Evolutionary conservation across 1,139 yeast genomes (phyloP).

Genomic region (Taphrina wiesneri): DNA sequence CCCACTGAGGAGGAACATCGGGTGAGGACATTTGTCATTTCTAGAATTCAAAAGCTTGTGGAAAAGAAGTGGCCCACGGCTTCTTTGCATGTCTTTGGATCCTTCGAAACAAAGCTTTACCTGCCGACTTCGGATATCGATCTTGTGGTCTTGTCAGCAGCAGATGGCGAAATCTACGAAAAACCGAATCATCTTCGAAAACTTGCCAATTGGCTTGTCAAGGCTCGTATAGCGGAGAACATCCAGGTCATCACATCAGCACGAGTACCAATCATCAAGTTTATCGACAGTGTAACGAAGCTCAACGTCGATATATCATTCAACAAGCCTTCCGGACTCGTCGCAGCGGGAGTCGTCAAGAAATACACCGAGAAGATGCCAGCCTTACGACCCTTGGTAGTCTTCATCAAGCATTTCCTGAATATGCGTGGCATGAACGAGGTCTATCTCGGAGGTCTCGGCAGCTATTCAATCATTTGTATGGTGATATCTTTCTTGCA

Average conservation of each 20-base stretch:
- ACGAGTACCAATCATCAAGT: slow-evolving; percentile 92
- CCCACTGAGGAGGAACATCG: slow-evolving; percentile 77
- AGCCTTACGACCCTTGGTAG: slow-evolving; percentile 79
- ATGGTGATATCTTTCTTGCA: slow-evolving; percentile 77
- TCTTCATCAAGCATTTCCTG: slow-evolving; percentile 83
- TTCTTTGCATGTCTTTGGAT: slow-evolving; percentile 85
- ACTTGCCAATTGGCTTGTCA: slow-evolving; percentile 68
- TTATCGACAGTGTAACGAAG: slow-evolving; percentile 69
- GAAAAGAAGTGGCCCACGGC: slow-evolving; percentile 74
- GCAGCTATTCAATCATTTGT: slow-evolving; percentile 91
- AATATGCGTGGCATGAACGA: slow-evolving; percentile 77
- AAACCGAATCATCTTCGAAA: slow-evolving; percentile 69
- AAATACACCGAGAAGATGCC: slow-evolving; percentile 74
- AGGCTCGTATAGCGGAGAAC: slow-evolving; percentile 62
- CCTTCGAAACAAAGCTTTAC: slow-evolving; percentile 90
- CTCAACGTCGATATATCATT: slow-evolving; percentile 89
- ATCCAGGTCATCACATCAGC: slow-evolving; percentile 90
- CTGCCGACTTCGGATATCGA: slow-evolving; percentile 97
- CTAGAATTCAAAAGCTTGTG: slow-evolving; percentile 60
- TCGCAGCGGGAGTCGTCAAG: slow-evolving; percentile 78
- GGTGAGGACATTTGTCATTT: slow-evolving; percentile 67
- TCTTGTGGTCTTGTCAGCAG: slow-evolving; percentile 65
- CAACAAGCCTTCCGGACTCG: slow-evolving; percentile 81
- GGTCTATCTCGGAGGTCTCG: slow-evolving; percentile 95
- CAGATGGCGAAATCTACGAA: slow-evolving; percentile 57